phyloP scores from a whole-genome alignment of 73 alveolate genomes.

The Breviolum minutum region DNA sequence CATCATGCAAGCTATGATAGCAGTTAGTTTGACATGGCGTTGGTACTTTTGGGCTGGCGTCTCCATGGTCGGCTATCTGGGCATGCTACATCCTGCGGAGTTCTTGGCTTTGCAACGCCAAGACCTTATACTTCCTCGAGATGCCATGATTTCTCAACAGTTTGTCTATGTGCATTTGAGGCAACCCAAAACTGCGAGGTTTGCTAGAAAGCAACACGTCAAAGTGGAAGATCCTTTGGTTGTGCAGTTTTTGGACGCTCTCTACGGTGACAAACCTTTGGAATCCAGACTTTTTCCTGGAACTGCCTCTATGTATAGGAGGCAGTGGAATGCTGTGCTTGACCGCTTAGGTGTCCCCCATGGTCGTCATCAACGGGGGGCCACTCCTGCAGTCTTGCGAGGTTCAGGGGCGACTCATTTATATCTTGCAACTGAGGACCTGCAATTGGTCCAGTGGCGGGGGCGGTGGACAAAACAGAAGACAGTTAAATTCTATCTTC shows the following conservation, averaged over 20 bases:
- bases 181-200: not conserved
- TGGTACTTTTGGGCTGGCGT: not conserved
- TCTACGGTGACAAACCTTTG: not conserved
- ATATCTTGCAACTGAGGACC: not conserved
- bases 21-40: not conserved
- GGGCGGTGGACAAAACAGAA: not conserved
- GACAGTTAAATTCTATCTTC: not conserved
- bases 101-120: not conserved
- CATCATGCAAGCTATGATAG: not conserved
- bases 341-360: not conserved
- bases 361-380: not conserved
- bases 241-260: not conserved
- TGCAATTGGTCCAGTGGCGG: not conserved
- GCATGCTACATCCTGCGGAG: not conserved
- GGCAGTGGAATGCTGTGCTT: not conserved
- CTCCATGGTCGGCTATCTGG: not conserved
- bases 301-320: not conserved
- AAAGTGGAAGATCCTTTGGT: not conserved
- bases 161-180: not conserved
- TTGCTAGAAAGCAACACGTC: not conserved
- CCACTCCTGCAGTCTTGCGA: not conserved
- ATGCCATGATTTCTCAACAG: not conserved
- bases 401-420: not conserved
- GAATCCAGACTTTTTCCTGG: not conserved
- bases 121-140: not conserved